phyloP scores from a whole-genome alignment of 2,329 filamentous ascomycete species.

The Fusarium euwallaceae region DNA sequence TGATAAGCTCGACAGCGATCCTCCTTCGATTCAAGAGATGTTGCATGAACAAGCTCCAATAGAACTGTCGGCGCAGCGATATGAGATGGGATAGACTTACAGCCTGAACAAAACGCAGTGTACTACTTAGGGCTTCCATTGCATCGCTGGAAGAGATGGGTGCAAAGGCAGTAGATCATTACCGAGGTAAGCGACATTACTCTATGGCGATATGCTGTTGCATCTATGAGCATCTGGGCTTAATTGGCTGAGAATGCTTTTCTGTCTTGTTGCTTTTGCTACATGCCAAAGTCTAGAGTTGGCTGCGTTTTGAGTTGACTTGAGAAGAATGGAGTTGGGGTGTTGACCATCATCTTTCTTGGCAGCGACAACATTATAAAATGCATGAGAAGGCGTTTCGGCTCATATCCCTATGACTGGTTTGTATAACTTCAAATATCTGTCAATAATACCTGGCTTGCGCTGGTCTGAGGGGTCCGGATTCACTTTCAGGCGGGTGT shows the following conservation, averaged over 20 bases:
- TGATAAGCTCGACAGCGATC: neutral
- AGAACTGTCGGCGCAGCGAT: constrained; percentile 7
- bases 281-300: no score
- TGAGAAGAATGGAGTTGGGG: neutral
- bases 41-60: constrained; percentile 3
- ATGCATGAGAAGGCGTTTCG: neutral
- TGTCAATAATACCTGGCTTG: neutral
- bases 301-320: neutral
- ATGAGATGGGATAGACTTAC: constrained; percentile 17
- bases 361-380: neutral
- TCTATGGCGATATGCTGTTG: neutral
- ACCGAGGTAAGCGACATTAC: neutral
- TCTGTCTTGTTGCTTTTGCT: neutral
- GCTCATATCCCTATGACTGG: neutral
- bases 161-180: no score
- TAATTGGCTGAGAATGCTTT: neutral
- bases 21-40: neutral
- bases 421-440: neutral
- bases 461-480: neutral
- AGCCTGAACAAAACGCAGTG: no score
- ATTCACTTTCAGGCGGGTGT: neutral
- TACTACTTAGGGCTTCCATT: no score
- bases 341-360: neutral
- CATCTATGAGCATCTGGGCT: neutral
- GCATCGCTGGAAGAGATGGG: no score